Conservation (phyloP, 1,139 yeast species). For the Wickerhamomyces sp. region DNA sequence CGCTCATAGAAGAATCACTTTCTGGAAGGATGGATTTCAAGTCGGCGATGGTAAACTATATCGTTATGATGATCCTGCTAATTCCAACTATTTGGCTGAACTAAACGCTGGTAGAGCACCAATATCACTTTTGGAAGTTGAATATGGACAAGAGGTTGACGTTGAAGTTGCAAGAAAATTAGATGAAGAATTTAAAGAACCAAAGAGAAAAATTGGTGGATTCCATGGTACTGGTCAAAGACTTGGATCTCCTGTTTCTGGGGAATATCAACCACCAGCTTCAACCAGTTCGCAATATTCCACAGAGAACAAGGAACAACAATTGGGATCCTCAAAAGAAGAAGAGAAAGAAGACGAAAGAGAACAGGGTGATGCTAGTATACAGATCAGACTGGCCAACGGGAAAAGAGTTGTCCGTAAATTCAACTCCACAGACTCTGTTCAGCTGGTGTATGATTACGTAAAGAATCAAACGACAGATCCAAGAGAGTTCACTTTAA, state of each 20-base stretch:
- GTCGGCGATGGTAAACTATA: constrained; percentile 86
- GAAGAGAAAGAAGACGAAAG: constrained; percentile 29
- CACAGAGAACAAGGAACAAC: constrained; percentile 13
- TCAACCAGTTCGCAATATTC: constrained; percentile 15
- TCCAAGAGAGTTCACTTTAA: constrained; percentile 50
- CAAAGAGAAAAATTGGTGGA: constrained; percentile 65
- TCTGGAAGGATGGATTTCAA: constrained; percentile 95
- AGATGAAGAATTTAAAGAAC: constrained; percentile 77
- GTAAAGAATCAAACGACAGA: constrained; percentile 46
- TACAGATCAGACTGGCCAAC: constrained; percentile 82
- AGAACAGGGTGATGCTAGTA: constrained; percentile 58
- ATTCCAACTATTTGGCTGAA: constrained; percentile 69
- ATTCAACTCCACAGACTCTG: constrained; percentile 61
- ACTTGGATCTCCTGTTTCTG: constrained; percentile 85
- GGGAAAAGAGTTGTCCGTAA: constrained; percentile 67
- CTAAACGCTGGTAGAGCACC: constrained; percentile 93
- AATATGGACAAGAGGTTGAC: constrained; percentile 93
- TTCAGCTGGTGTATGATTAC: constrained; percentile 64
- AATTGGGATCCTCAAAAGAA: no score
- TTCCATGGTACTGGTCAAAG: constrained; percentile 83
- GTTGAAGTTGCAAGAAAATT: constrained; percentile 77
- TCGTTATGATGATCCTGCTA: constrained; percentile 87
- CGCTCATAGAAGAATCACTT: constrained; percentile 73
- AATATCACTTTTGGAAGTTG: constrained; percentile 72
- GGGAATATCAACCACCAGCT: constrained; percentile 37